These are phyloP conservation scores for Penicillium chermesinum DNA, from an alignment of 495 filamentous ascomycete genomes.

Conservation along the genomic window DNA sequence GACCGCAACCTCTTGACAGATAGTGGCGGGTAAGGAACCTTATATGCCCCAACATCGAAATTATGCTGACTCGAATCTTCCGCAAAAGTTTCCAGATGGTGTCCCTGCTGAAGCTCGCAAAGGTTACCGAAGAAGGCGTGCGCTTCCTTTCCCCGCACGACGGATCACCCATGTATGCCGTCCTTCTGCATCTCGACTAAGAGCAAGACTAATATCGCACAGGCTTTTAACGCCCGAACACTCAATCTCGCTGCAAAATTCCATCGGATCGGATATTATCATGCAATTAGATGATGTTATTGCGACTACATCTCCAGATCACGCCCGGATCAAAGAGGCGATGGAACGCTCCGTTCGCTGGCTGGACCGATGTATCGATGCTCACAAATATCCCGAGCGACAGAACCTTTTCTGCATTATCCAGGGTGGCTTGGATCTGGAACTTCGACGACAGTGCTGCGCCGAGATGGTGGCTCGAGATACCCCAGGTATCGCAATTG, in stretches of 20 bases:
- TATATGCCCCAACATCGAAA: not conserved
- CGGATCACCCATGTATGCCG: constrained; percentile 75
- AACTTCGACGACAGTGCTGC: constrained; percentile 79
- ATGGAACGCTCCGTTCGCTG: constrained; percentile 97
- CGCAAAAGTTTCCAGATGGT: constrained; percentile 95
- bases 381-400: constrained; percentile 72
- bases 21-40: constrained; percentile 79
- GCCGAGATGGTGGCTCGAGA: constrained; percentile 84
- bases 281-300: constrained; percentile 99
- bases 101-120: constrained; percentile 86
- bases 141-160: constrained; percentile 93
- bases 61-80: constrained; percentile 9
- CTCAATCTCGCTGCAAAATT: constrained; percentile 93
- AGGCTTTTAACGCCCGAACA: constrained; percentile 93
- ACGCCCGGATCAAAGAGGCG: constrained; percentile 79
- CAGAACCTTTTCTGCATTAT: constrained; percentile 99
- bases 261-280: constrained; percentile 96
- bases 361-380: constrained; percentile 93
- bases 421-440: constrained; percentile 89
- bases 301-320: constrained; percentile 87
- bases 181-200: not conserved
- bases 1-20: constrained; percentile 92
- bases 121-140: constrained; percentile 92
- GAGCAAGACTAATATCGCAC: constrained; percentile 2
- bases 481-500: constrained; percentile 95